Evolutionary conservation across 225 moss, liverwort and hornwort genomes (phyloP).

Genomic region (Straminergon stramineum): DNA sequence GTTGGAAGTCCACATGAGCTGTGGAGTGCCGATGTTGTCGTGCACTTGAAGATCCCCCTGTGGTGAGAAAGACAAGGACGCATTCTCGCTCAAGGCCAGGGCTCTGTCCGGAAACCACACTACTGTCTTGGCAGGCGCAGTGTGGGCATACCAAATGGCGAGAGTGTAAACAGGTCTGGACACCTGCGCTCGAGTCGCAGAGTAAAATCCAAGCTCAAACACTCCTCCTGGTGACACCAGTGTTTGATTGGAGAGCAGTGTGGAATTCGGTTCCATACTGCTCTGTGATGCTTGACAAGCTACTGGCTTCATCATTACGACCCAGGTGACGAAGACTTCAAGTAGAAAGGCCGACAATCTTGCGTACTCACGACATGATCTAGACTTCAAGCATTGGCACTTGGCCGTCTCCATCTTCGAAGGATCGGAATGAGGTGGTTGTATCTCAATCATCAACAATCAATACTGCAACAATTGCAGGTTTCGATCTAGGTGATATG

Average conservation of each 20-base stretch:
- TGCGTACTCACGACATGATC: no score
- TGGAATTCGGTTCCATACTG: background rate
- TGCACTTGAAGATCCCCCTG: background rate
- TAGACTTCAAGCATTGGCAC: background rate
- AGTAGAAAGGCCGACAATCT: background rate
- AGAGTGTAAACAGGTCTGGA: background rate
- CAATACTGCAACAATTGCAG: background rate
- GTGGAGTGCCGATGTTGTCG: background rate
- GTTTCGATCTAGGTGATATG: background rate
- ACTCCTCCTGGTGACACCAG: background rate
- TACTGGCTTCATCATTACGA: no score
- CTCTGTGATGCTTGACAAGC: background rate
- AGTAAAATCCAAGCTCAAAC: background rate
- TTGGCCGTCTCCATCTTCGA: background rate
- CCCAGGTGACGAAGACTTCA: background rate
- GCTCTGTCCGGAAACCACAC: background rate
- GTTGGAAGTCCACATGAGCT: background rate
- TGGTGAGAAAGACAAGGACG: background rate
- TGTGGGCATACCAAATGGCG: background rate
- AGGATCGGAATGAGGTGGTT: background rate
- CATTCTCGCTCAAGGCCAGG: background rate
- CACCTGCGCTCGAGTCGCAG: background rate
- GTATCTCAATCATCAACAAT: background rate
- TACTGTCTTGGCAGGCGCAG: background rate
- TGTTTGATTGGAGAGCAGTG: background rate